phyloP scores from a whole-genome alignment of 805 yeast genomes.

The Candida khao-thaluensis region DNA sequence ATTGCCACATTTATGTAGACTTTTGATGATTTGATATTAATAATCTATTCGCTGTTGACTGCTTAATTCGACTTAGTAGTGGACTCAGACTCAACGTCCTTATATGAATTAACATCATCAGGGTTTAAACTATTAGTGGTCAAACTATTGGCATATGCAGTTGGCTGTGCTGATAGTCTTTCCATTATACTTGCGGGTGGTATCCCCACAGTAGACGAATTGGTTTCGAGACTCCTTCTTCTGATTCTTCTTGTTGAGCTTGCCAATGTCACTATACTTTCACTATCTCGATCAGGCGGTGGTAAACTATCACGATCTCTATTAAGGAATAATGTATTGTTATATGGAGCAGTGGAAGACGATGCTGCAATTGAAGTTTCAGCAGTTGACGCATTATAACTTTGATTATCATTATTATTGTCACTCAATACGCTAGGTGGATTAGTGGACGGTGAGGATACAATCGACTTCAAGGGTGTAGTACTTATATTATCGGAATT shows the following conservation, averaged over 20 bases:
- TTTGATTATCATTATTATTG: constrained; percentile 25
- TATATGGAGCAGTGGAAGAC: constrained; percentile 13
- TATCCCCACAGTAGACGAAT: constrained; percentile 65
- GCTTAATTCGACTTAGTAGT: constrained; percentile 3
- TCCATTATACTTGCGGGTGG: constrained; percentile 75
- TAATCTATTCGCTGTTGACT: too few species aligned
- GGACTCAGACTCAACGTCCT: constrained; percentile 3
- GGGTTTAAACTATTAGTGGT: constrained; percentile 5
- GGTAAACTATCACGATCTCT: constrained; percentile 47
- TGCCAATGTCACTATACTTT: constrained; percentile 44
- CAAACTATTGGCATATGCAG: constrained; percentile 22
- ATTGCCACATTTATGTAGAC: too few species aligned
- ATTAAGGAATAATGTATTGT: constrained; percentile 10
- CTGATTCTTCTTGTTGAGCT: constrained; percentile 38
- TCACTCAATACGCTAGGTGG: constrained; percentile 40
- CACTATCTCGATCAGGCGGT: constrained; percentile 41
- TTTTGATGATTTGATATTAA: too few species aligned
- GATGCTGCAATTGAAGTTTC: constrained; percentile 53
- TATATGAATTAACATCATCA: constrained; percentile 8
- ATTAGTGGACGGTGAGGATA: constrained; percentile 40
- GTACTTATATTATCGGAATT: constrained; percentile 45
- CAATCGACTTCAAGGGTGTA: constrained; percentile 46
- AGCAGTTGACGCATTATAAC: constrained; percentile 45
- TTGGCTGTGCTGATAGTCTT: constrained; percentile 39
- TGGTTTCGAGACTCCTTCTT: constrained; percentile 49